A percentile compares a stretch with the other conserved stretches of the same genome.
These are phyloP conservation scores for Artemisia tridentata DNA, from an alignment of 129 eudicot species.

Conservation along the genomic window DNA sequence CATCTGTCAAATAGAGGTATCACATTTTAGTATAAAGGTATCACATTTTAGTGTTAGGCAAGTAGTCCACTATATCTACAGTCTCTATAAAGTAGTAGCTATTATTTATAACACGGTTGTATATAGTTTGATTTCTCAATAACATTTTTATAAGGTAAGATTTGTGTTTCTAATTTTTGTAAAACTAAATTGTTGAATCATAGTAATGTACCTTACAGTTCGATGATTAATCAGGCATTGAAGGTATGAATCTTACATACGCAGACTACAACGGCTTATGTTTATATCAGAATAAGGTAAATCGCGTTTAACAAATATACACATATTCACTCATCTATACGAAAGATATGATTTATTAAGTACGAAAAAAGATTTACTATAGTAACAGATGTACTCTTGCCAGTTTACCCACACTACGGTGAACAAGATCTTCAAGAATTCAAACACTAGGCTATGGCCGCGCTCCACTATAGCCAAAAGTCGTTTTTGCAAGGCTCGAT, in stretches of 20 bases:
- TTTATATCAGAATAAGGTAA: conserved; percentile 7
- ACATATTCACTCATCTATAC: not conserved
- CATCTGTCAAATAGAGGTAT: not conserved
- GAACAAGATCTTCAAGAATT: conserved; percentile 4
- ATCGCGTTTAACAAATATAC: not conserved
- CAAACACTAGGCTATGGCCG: not conserved
- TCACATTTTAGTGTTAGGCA: not conserved
- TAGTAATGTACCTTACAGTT: not conserved
- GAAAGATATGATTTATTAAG: too few relatives aligned
- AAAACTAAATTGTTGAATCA: not conserved
- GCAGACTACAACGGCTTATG: conserved; percentile 3
- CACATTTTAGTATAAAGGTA: not conserved
- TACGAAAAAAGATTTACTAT: too few relatives aligned
- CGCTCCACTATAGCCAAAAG: not conserved
- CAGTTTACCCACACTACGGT: not conserved
- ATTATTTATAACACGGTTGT: too few relatives aligned
- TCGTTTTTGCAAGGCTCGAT: conserved; percentile 13
- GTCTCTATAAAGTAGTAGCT: too few relatives aligned
- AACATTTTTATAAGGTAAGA: not conserved
- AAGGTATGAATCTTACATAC: conserved; percentile 10
- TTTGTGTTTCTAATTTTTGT: not conserved
- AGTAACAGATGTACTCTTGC: not conserved
- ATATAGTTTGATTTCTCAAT: not conserved
- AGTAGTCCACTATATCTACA: not conserved
- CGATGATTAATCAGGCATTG: not conserved